Conservation (phyloP, 2,329 filamentous ascomycete species). For the Fusarium gaditjirri region DNA sequence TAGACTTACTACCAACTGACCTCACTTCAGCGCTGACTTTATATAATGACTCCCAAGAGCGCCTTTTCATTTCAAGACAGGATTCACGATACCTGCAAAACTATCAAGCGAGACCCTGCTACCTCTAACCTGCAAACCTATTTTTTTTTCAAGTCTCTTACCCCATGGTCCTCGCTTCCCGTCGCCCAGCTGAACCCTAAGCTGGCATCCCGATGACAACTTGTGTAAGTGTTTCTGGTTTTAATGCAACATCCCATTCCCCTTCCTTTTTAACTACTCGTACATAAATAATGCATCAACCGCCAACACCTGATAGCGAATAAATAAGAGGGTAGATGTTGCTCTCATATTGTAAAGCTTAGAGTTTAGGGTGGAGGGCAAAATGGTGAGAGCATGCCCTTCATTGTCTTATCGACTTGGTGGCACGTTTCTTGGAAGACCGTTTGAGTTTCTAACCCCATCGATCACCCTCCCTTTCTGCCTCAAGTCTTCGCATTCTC, state of each 20-base stretch:
- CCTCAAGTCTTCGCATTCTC: conserved; percentile 66
- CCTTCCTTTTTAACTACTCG: conserved; percentile 25
- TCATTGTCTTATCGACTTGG: conserved; percentile 16
- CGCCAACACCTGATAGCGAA: conserved; percentile 20
- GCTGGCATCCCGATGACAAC: conserved; percentile 4
- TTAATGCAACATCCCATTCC: neutral
- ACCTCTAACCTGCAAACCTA: conserved; percentile 3
- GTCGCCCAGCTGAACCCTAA: neutral
- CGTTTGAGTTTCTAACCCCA: conserved; percentile 53
- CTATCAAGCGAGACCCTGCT: neutral
- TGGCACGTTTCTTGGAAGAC: conserved; percentile 7
- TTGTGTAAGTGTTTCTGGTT: conserved; percentile 10
- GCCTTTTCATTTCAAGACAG: conserved; percentile 18
- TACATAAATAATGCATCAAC: conserved; percentile 21
- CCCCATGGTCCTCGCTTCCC: neutral
- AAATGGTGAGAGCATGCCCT: neutral
- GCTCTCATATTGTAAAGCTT: neutral
- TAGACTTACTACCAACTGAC: neutral
- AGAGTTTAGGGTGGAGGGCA: neutral
- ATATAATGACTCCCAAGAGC: neutral
- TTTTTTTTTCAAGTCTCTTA: neutral
- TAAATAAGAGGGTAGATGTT: neutral
- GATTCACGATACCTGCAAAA: conserved; percentile 16
- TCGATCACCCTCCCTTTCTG: conserved; percentile 66
- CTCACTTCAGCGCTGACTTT: neutral